Conservation (phyloP, 495 filamentous ascomycete genomes). For the Clohesyomyces aquaticus region DNA sequence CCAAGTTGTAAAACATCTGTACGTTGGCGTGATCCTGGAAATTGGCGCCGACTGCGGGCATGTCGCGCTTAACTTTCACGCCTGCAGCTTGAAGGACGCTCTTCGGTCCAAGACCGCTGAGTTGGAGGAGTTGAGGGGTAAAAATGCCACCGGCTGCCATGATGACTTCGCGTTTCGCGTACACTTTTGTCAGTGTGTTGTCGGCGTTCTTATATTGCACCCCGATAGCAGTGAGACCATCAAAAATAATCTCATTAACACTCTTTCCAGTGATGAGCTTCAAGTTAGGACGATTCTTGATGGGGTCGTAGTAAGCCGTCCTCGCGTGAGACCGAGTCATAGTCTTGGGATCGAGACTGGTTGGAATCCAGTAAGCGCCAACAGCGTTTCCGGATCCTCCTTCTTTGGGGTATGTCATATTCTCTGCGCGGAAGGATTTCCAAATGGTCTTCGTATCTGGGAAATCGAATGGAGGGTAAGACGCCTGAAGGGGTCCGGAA, state of each 20-base stretch:
- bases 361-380: conserved; percentile 22
- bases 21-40: conserved; percentile 22
- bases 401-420: conserved; percentile 16
- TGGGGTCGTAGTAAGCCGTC: conserved; percentile 25
- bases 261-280: conserved; percentile 20
- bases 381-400: not conserved
- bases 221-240: conserved; percentile 42
- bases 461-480: conserved; percentile 51
- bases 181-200: conserved; percentile 41
- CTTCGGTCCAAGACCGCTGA: conserved; percentile 58
- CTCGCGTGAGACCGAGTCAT: conserved; percentile 18
- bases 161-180: conserved; percentile 60
- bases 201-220: conserved; percentile 37
- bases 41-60: conserved; percentile 43
- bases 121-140: conserved; percentile 60
- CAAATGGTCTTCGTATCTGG: conserved; percentile 46
- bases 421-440: conserved; percentile 9
- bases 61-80: conserved; percentile 53
- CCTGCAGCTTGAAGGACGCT: conserved; percentile 49
- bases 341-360: conserved; percentile 8
- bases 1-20: conserved; percentile 32
- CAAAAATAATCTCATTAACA: conserved; percentile 34
- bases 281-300: conserved; percentile 19
- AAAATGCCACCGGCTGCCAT: conserved; percentile 62
- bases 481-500: conserved; percentile 48